Conservation (phyloP, 1,284 basidiomycete genomes). For the Stygiomarasmius scandens region DNA sequence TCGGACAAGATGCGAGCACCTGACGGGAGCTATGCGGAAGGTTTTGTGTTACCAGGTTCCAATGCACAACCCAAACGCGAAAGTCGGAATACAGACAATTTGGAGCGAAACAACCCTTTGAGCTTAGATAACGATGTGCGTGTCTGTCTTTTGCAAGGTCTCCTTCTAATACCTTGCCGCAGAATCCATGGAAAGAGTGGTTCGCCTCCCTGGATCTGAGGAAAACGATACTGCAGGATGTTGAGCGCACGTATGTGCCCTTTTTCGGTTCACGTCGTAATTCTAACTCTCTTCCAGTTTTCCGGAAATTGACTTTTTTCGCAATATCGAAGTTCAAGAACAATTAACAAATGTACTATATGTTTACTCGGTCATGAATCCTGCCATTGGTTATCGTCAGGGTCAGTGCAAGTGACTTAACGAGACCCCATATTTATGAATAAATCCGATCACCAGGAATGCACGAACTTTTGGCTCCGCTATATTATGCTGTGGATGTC, state of each 20-base stretch:
- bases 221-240: constrained; percentile 88
- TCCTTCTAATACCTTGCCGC: too few species aligned
- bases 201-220: constrained; percentile 85
- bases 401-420: constrained; percentile 38
- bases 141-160: constrained; percentile 10
- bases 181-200: constrained; percentile 95
- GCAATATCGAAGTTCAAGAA: constrained; percentile 70
- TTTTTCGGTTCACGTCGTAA: constrained; percentile 7
- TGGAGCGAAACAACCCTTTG: constrained; percentile 83
- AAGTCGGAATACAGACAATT: constrained; percentile 40
- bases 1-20: constrained; percentile 74
- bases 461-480: constrained; percentile 90
- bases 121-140: constrained; percentile 80
- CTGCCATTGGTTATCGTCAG: constrained; percentile 86
- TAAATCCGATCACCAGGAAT: constrained; percentile 72
- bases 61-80: constrained; percentile 36
- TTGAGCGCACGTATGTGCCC: constrained; percentile 78
- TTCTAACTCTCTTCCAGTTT: constrained; percentile 42
- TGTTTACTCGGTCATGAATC: constrained; percentile 75
- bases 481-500: constrained; percentile 81
- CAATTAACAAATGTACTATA: constrained; percentile 86
- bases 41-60: constrained; percentile 57
- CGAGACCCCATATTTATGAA: neutral
- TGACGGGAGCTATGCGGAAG: constrained; percentile 76
- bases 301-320: constrained; percentile 89